Percentiles rank a stretch among this genome's conserved stretches.
Conservation (phyloP, 1,284 basidiomycete species). For the Pyrrhoderma noxium region DNA sequence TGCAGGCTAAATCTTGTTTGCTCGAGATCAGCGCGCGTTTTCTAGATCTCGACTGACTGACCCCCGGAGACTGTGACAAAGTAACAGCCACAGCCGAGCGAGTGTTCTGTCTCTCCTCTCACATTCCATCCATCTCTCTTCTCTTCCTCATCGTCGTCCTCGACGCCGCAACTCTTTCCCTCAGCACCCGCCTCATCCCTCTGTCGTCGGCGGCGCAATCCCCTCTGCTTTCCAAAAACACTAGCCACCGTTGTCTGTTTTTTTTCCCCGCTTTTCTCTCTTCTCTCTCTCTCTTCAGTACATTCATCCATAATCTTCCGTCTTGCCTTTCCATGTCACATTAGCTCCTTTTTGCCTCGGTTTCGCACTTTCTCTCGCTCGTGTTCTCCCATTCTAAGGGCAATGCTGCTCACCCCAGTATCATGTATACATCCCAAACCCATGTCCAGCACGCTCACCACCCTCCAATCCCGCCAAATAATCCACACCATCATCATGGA, state of each 20-base stretch:
- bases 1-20: no score
- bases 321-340: slow-evolving; percentile 20
- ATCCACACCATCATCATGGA: slow-evolving; percentile 1
- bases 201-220: slow-evolving; percentile 11
- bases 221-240: neutral
- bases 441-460: slow-evolving; percentile 37
- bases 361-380: slow-evolving; percentile 20
- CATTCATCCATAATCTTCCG: slow-evolving; percentile 16
- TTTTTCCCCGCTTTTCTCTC: neutral
- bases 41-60: no score
- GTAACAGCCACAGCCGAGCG: neutral
- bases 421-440: slow-evolving; percentile 54
- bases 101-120: neutral
- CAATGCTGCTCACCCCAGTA: slow-evolving; percentile 44
- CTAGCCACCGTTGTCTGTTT: no score
- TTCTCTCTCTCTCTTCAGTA: slow-evolving; percentile 17
- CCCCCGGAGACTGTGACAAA: no score
- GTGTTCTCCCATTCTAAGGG: slow-evolving; percentile 26
- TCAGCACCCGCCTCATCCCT: slow-evolving; percentile 14
- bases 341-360: slow-evolving; percentile 12
- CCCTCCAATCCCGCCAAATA: neutral
- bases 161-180: neutral
- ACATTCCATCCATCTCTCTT: slow-evolving; percentile 3
- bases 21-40: no score
- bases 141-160: slow-evolving; percentile 12